These are phyloP conservation scores for Cetradonia linearis DNA, from an alignment of 495 filamentous ascomycete genomes.

Conservation along the genomic window DNA sequence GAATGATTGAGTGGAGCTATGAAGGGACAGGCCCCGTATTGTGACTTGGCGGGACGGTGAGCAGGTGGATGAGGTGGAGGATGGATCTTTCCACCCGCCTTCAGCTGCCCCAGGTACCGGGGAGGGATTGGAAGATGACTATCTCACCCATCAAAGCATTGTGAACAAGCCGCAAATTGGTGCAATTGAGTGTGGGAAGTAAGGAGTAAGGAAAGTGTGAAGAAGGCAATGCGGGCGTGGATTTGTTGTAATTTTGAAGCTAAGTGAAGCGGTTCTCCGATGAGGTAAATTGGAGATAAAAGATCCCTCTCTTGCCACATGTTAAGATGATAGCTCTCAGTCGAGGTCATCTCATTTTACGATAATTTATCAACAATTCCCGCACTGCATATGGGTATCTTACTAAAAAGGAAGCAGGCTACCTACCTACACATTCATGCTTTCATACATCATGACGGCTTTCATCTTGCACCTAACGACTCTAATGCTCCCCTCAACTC, in stretches of 20 bases:
- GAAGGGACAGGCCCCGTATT: background rate
- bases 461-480: constrained; percentile 44
- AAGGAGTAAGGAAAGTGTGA: background rate
- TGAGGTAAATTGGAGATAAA: background rate
- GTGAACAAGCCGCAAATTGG: background rate
- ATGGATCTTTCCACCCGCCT: background rate
- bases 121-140: background rate
- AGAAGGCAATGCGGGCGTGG: background rate
- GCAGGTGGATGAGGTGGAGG: background rate
- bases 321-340: background rate
- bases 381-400: background rate
- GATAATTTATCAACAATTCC: background rate
- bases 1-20: background rate
- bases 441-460: background rate
- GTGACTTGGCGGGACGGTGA: background rate
- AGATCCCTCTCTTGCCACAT: background rate
- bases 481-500: constrained; percentile 69
- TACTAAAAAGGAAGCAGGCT: background rate
- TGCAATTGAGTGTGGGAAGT: background rate
- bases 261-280: background rate
- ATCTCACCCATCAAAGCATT: background rate
- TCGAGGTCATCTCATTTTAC: background rate
- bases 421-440: background rate
- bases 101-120: background rate
- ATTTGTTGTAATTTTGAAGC: background rate